phyloP scores from a whole-genome alignment of 2,329 filamentous ascomycete species.

The Pyrenophora tritici-repentis region DNA sequence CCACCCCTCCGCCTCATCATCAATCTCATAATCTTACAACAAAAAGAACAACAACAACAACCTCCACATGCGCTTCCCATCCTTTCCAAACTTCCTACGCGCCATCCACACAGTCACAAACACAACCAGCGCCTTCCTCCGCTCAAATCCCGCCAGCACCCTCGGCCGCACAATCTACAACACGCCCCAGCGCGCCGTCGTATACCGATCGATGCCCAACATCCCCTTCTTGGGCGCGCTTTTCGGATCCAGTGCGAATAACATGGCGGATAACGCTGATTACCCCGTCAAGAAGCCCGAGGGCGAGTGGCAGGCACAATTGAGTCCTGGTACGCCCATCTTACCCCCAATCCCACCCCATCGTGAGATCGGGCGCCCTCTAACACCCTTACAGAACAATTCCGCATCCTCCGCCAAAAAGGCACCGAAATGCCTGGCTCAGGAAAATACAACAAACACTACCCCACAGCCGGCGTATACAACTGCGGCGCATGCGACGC shows the following conservation, averaged over 20 bases:
- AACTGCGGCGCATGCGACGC: conserved; percentile 83
- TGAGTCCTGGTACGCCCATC: conserved; percentile 66
- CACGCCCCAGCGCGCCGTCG: conserved; percentile 32
- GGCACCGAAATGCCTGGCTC: conserved; percentile 83
- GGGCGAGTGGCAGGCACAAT: conserved; percentile 86
- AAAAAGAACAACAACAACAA: too few species aligned
- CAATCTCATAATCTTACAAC: not conserved
- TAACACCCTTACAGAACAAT: conserved; percentile 72
- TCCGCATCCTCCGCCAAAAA: conserved; percentile 88
- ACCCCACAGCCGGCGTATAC: conserved; percentile 77
- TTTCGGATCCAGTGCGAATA: conserved; percentile 64
- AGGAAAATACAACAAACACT: conserved; percentile 87
- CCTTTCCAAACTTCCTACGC: conserved; percentile 54
- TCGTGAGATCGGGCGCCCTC: not conserved
- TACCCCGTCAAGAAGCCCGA: conserved; percentile 81
- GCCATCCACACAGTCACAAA: conserved; percentile 55
- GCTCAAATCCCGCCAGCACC: conserved; percentile 44
- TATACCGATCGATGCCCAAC: conserved; percentile 66
- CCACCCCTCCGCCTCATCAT: too few species aligned
- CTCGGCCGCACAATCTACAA: conserved; percentile 39
- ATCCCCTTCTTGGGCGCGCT: conserved; percentile 80
- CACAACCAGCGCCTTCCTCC: conserved; percentile 44
- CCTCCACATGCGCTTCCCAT: conserved; percentile 55
- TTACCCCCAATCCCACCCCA: too few species aligned
- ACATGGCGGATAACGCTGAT: conserved; percentile 61